Percentiles rank a stretch among this genome's conserved stretches.
Evolutionary conservation across 371 early-diverging fungal genomes (phyloP).

Genomic region (Zychaea mexicana): DNA sequence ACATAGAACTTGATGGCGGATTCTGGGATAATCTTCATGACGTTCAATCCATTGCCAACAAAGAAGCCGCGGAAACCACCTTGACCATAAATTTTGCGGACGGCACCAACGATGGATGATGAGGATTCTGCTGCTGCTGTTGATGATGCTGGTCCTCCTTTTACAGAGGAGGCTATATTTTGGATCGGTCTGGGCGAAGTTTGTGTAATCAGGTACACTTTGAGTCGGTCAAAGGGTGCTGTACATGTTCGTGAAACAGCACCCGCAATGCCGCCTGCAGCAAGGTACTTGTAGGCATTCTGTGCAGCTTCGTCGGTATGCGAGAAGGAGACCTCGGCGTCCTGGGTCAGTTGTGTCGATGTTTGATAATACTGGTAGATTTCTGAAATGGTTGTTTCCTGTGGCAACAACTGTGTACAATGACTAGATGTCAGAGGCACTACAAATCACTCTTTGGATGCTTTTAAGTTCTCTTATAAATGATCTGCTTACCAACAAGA

Average conservation of each 20-base stretch:
- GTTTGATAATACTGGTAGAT: conserved; percentile 67
- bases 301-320: conserved; percentile 46
- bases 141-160: too few relatives aligned
- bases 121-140: conserved; percentile 12
- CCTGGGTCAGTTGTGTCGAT: conserved; percentile 58
- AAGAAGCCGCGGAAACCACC: conserved; percentile 76
- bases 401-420: conserved; percentile 32
- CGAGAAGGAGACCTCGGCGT: conserved; percentile 63
- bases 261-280: conserved; percentile 79
- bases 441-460: not conserved
- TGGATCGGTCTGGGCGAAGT: conserved; percentile 19
- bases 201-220: conserved; percentile 72
- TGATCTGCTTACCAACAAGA: conserved; percentile 60
- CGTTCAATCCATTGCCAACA: conserved; percentile 84
- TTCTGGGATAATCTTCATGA: conserved; percentile 83
- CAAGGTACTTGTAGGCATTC: conserved; percentile 61
- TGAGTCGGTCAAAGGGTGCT: conserved; percentile 79
- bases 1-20: conserved; percentile 78
- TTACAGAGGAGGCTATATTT: too few relatives aligned
- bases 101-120: conserved; percentile 33
- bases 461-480: too few relatives aligned
- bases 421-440: not conserved
- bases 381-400: conserved; percentile 49
- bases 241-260: conserved; percentile 77
- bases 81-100: conserved; percentile 61